These are phyloP conservation scores for Lichtheimia ramosa DNA, from an alignment of 371 early-diverging fungal genomes.

Conservation along the genomic window DNA sequence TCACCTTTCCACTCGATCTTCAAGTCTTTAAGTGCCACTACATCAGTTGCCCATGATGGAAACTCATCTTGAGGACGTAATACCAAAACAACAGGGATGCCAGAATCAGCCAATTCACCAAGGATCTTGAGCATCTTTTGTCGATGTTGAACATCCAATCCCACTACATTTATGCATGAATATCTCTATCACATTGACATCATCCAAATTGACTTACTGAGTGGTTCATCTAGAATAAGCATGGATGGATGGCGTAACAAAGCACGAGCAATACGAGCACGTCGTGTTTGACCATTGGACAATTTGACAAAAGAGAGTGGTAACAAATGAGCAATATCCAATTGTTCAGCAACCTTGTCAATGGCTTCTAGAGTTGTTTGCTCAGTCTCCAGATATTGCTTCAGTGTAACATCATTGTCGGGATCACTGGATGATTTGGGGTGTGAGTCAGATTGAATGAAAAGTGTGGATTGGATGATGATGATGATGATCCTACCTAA, in stretches of 20 bases:
- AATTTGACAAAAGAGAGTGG: slow-evolving; percentile 52
- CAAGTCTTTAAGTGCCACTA: slow-evolving; percentile 40
- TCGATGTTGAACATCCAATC: slow-evolving; percentile 57
- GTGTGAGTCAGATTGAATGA: background rate
- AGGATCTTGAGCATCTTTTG: slow-evolving; percentile 37
- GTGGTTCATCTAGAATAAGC: slow-evolving; percentile 59
- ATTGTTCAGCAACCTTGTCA: slow-evolving; percentile 24
- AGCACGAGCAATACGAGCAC: slow-evolving; percentile 54
- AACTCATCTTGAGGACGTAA: slow-evolving; percentile 59
- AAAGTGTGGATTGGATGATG: background rate
- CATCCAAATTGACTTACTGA: slow-evolving; percentile 41
- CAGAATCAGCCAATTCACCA: slow-evolving; percentile 27
- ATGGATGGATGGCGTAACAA: slow-evolving; percentile 36
- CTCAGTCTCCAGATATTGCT: slow-evolving; percentile 17
- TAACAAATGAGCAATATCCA: slow-evolving; percentile 35
- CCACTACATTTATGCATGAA: slow-evolving; percentile 36
- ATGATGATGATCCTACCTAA: slow-evolving; percentile 34
- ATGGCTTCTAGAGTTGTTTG: slow-evolving; percentile 13
- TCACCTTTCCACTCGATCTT: slow-evolving; percentile 25
- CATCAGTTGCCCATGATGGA: slow-evolving; percentile 59
- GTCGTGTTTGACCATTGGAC: slow-evolving; percentile 60
- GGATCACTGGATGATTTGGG: slow-evolving; percentile 34
- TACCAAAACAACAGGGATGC: slow-evolving; percentile 46
- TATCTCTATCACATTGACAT: background rate
- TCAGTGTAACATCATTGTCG: slow-evolving; percentile 42